Evolutionary conservation across 2,329 filamentous ascomycete species (phyloP).

Genomic region (Penicillium sp.): DNA sequence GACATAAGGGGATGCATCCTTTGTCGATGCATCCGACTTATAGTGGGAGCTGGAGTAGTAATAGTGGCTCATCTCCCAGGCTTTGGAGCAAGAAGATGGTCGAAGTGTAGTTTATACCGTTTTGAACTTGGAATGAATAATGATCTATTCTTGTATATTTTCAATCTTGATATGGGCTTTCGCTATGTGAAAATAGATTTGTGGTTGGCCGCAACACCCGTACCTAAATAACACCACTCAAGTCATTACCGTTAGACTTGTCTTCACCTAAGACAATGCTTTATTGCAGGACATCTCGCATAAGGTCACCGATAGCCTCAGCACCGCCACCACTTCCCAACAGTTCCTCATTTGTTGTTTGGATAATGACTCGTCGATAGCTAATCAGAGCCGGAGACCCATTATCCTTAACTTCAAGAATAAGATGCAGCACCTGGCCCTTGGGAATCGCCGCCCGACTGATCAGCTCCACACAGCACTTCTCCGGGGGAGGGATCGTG

Average conservation of each 20-base stretch:
- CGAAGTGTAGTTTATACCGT: slow-evolving; percentile 7
- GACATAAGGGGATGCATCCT: slow-evolving; percentile 23
- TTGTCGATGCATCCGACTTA: slow-evolving; percentile 27
- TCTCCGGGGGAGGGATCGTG: slow-evolving; percentile 21
- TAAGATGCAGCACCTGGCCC: slow-evolving; percentile 25
- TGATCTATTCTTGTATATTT: background rate
- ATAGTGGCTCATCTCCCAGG: slow-evolving; percentile 13
- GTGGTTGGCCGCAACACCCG: too few species aligned
- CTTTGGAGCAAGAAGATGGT: slow-evolving; percentile 14
- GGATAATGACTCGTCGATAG: slow-evolving; percentile 29
- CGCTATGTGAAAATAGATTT: too few species aligned
- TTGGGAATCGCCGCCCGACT: slow-evolving; percentile 17
- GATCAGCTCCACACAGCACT: slow-evolving; percentile 23
- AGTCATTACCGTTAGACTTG: too few species aligned
- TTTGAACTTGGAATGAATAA: background rate
- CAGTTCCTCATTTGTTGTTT: slow-evolving; percentile 21
- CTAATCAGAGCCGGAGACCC: slow-evolving; percentile 24
- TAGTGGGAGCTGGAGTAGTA: slow-evolving; percentile 17
- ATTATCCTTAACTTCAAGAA: slow-evolving; percentile 27
- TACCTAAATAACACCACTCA: too few species aligned
- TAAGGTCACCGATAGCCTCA: slow-evolving; percentile 15
- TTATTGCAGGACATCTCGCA: slow-evolving; percentile 9
- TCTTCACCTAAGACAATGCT: too few species aligned
- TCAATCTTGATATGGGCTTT: background rate
- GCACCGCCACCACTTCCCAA: slow-evolving; percentile 13